Evolutionary conservation across 75 land plant species (phyloP), one percentile per base, ranked within the genome.

Genomic region (Cunninghamia lanceolata): DNA sequence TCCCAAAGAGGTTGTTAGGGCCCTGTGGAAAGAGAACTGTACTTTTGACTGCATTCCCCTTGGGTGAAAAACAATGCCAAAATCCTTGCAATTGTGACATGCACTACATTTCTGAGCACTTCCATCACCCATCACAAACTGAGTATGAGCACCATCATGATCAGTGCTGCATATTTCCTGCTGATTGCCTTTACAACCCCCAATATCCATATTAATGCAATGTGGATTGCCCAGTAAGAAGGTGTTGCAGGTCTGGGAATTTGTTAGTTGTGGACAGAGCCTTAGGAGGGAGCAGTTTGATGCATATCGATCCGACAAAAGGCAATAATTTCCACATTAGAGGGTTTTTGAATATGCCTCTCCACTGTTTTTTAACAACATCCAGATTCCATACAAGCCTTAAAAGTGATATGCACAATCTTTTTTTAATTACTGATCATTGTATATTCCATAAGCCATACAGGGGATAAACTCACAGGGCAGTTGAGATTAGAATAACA

Each of bases 71-170:
- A 40, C 34, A 84, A 32, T 63, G 83, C 87, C 32, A 86, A 86
- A n/a, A 87, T 66, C 1, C 91, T 71, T 5, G 93, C 50, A 25
- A 94, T 88, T 21, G 94, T 83, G 25, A 92, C 86, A 28, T 85
- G 71, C 70, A 91, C 84, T 14, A 87, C 89, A 85, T 91, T 90
- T 68, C 88, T 89, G 59, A 93, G 87, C 28, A 90, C 91, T 38
- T 94, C 93, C 93, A 92, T 85, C 17, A 91, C 90, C 96, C 95
- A 96, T 13, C 88, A 85, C 28, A 96, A 80, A 86, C 92, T 95
- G 21, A 91, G 56, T 1, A 95, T 56, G 34, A 95, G 87, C 0
- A 82, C 83, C 0, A 89, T 5, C 34, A 94, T 87, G 84, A 89
- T 87, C 75, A 91, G 74, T 14, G 89, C 84, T 1, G 88, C 91